Evolutionary conservation across 768 basidiomycete genomes (phyloP).

Genomic region (Heimioporus sp.): DNA sequence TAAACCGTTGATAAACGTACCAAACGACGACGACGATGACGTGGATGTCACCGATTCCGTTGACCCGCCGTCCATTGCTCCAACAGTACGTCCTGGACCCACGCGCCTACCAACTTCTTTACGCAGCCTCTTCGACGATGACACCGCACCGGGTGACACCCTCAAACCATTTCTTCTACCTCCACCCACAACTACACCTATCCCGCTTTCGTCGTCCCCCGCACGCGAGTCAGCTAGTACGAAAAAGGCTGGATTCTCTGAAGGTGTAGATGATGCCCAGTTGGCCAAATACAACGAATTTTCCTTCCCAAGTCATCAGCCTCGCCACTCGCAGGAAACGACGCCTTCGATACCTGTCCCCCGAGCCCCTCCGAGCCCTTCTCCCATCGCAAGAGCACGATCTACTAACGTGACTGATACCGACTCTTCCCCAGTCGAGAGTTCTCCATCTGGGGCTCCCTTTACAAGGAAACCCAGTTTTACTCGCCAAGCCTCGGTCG

Average conservation of each 20-base stretch:
- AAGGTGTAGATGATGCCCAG: conserved; percentile 38
- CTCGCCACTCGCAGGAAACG: conserved; percentile 56
- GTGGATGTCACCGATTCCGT: conserved; percentile 10
- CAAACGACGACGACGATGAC: conserved; percentile 25
- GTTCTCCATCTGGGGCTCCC: conserved; percentile 7
- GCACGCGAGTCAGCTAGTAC: conserved; percentile 32
- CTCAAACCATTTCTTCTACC: conserved; percentile 40
- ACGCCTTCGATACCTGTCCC: conserved; percentile 29
- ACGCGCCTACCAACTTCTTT: conserved; percentile 72
- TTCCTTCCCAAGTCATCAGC: conserved; percentile 56
- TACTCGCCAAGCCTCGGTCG: conserved; percentile 50
- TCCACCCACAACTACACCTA: conserved; percentile 25
- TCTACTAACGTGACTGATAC: conserved; percentile 32
- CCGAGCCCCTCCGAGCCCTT: conserved; percentile 25
- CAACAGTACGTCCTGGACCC: conserved; percentile 51
- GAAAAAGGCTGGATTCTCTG: conserved; percentile 31
- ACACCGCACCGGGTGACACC: conserved; percentile 37
- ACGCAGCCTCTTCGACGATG: conserved; percentile 74
- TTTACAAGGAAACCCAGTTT: conserved; percentile 37
- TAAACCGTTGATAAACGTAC: conserved; percentile 28
- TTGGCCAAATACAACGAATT: conserved; percentile 50
- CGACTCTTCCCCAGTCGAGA: conserved; percentile 13
- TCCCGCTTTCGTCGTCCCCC: conserved; percentile 35
- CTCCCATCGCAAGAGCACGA: conserved; percentile 33
- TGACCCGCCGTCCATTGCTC: conserved; percentile 22